phyloP scores from a whole-genome alignment of 345 rosid genomes.

The Hirschfeldia incana region DNA sequence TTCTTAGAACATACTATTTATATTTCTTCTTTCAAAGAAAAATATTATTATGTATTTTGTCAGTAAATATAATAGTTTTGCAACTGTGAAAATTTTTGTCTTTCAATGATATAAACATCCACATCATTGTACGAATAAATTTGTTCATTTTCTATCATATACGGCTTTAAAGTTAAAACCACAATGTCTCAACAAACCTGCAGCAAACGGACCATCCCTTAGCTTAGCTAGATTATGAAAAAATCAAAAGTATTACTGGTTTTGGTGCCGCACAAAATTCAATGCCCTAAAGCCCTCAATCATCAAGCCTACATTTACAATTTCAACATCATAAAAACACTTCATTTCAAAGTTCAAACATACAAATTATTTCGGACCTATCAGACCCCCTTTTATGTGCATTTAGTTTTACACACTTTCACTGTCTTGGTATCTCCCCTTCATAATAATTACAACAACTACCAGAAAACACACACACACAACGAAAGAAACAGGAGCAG shows the following conservation, averaged over 20 bases:
- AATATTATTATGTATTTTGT: neutral
- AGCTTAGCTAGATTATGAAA: neutral
- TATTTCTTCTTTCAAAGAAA: neutral
- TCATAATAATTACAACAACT: slow-evolving; percentile 16
- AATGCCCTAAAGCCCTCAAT: slow-evolving; percentile 35
- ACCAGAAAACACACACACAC: slow-evolving; percentile 11
- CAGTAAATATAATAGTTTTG: neutral
- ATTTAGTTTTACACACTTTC: slow-evolving; percentile 25
- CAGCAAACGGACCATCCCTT: slow-evolving; percentile 14
- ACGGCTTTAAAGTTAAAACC: slow-evolving; percentile 2
- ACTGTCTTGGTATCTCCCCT: slow-evolving; percentile 19
- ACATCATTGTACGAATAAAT: slow-evolving; percentile 21
- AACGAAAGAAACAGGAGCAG: neutral
- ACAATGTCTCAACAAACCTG: slow-evolving; percentile 7
- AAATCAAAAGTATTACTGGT: slow-evolving; percentile 31
- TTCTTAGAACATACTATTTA: too few species aligned
- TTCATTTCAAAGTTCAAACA: slow-evolving; percentile 17
- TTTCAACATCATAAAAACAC: slow-evolving; percentile 10
- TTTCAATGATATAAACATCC: neutral
- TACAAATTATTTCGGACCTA: slow-evolving; percentile 14
- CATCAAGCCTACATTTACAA: slow-evolving; percentile 33
- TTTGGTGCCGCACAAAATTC: slow-evolving; percentile 39
- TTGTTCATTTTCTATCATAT: neutral
- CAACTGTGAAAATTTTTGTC: neutral
- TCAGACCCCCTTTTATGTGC: neutral